Evolutionary conservation across 805 yeast species (phyloP), one percentile per base, ranked within the genome.

Genomic region (Monosporozyma siamensis): DNA sequence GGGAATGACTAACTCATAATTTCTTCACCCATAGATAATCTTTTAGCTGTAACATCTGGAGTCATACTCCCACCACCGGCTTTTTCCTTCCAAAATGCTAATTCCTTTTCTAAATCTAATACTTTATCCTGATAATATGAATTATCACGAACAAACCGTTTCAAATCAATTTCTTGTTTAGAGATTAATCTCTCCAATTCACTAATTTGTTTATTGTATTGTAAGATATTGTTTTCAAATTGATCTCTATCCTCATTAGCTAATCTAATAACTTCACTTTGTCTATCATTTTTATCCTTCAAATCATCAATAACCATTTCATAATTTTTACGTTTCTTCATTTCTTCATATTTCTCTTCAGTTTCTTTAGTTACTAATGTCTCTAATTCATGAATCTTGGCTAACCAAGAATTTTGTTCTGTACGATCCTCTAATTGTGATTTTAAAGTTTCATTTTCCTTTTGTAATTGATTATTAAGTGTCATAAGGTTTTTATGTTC

Each of bases 401-500:
- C 56, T 39, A 74, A 68, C 86, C 89, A 82, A 45, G 68, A 58
- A 17, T 66, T 73, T 48, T 75, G 70, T 51, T 78, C 81, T 31
- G 72, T 71, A 22, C 71, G 66, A 43, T 70, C 69, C 40, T 69
- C 68, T 18, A 75, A 59, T 45, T 74, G 72, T 1, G 62, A 65
- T 49, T 79, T 79, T 22, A 75, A 53, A 5, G 64, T 67, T 23
- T 65, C 57, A 9, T 75, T 64, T 49, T 75, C 74, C 12, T 46
- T 43, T 41, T 64, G 69, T 47, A 82, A 60, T 39, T 77, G 76
- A 27, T 62, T 61, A 51, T 80, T 77, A 45, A 69, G 78, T 22
- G 72, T 74, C 34, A 82, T 55, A 1, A n/a, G n/a, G n/a, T 82
- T 72, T 52, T 77, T 78, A 52, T 80, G 82, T 54, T 83, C 92